Evolutionary conservation across 768 basidiomycete genomes (phyloP), one percentile per base, ranked within the genome.

Genomic region (Inosperma sp.): DNA sequence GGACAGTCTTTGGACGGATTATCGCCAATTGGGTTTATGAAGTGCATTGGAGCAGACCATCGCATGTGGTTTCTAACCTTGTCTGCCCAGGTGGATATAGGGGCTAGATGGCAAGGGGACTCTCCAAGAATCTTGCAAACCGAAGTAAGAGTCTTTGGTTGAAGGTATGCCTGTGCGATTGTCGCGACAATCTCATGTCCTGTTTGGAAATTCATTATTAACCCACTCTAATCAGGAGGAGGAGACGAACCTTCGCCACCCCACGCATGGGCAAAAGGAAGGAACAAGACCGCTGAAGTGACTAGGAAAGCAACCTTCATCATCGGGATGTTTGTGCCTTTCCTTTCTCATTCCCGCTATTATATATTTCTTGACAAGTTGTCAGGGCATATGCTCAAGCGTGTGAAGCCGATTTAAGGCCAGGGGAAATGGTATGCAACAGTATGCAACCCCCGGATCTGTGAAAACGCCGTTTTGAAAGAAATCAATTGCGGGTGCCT

Each of bases 131-230:
- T 83, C 17, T 72, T 66, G 57, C 86, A 89, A 49, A 96, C 69
- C 27, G 73, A 75, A 2, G 79, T 73, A 30, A 85, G 73, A 6
- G 86, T 83, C 1, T 69, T 71, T 0, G 89, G 88, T 63, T 90
- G 79, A 2, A 97, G 77, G 64, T 96, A 82, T 53, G 93, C 89
- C 65, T 97, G 88, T 1, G 95, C 94, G 51, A 98, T 88, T 4
- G 93, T 94, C 0, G 93, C 94, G 6, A 92, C 81, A 27, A 96
- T 84, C 72, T 96, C 88, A 60, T 97, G 94, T 3, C 93, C 92
- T 83, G 53, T 39, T 25, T 4, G 25, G 30, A 36, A 26, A 30
- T 40, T 25, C 27, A 22, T 33, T 33, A 41, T 22, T 33, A 36
- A 21, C 13, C 37, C 23, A 3, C 26, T 7, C 31, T 19, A 27